Base-by-base conservation (phyloP, 2,329 filamentous ascomycete species). In the Nannizzia gypsea region DNA sequence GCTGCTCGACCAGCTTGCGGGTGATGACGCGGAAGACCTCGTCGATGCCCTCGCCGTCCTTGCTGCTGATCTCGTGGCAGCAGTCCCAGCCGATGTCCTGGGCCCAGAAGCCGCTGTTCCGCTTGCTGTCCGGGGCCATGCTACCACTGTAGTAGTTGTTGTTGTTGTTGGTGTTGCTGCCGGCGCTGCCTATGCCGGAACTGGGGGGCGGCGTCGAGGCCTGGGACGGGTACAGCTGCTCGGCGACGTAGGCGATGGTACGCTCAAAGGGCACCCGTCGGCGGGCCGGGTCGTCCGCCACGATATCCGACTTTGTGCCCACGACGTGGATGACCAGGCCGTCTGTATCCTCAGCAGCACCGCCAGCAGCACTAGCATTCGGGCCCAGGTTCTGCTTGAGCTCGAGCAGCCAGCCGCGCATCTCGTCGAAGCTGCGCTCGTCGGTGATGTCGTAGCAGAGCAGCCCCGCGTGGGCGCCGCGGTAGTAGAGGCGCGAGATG, bases 51-150 rank as follows among this genome's bases (percentile, higher is more conserved):
- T 96, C 91, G 60, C 91, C 91, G 68, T 87, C 90, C 78, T 95
- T 92, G 55, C 92, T 91, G 66, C 86, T 91, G 69, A 99, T 92
- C 76, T 99, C 93, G 73, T 97, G 93, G 72, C 92, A 97, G 64
- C 90, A 95, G 69, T 96, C 91, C 91, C 92, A 97, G 58, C 91
- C 90, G 4, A 90, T 85, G 70, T 96, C 91, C 71, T 93, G 89
- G 22, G 87, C 90, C 91, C 91, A 96, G 74, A 73, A 78, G 57
- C 67, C 77, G 64, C 70, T 76, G 67, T 74, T 74, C 62, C 74
- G 76, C 61, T 77, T 77, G 65, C 73, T 77, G 64, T 75, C 75
- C 34, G 62, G 62, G 8, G 44, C 44, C 5, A 63, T 63, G 44
- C 59, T 59, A 34, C 60, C 59, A 34, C 60, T 59, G 44, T 69